Percentiles rank a stretch among this genome's conserved stretches.
These are phyloP conservation scores for Coemansia guatemalensis DNA, from an alignment of 192 early-diverging fungal genomes.

Conservation along the genomic window DNA sequence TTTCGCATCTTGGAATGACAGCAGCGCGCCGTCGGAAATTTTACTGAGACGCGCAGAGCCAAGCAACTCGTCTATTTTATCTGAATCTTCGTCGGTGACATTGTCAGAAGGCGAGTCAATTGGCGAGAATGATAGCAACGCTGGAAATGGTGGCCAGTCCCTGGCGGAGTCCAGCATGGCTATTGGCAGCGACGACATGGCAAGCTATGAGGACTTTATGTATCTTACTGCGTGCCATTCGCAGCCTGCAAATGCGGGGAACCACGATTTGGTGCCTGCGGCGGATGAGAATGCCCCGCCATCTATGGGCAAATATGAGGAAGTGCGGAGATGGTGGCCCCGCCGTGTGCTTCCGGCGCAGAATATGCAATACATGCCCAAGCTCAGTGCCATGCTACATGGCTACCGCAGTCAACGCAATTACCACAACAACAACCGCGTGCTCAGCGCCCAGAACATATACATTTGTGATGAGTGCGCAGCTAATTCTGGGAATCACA, in stretches of 20 bases:
- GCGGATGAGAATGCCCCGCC: background rate
- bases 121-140: background rate
- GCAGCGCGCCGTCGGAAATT: background rate
- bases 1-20: background rate
- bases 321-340: slow-evolving; percentile 42
- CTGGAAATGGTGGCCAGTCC: background rate
- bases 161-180: background rate
- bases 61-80: background rate
- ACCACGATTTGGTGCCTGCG: background rate
- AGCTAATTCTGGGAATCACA: background rate
- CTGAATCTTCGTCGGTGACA: slow-evolving; percentile 24
- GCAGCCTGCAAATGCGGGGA: slow-evolving; percentile 2
- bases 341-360: slow-evolving; percentile 38
- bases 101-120: slow-evolving; percentile 14
- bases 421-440: background rate
- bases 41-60: background rate
- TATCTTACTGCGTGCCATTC: slow-evolving; percentile 27
- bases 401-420: background rate
- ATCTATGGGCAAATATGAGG: slow-evolving; percentile 1
- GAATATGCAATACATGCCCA: slow-evolving; percentile 54
- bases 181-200: slow-evolving; percentile 11
- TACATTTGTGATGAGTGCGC: slow-evolving; percentile 12
- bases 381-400: slow-evolving; percentile 25
- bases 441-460: no score
- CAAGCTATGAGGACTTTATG: slow-evolving; percentile 38